Evolutionary conservation across 768 basidiomycete species (phyloP).

Genomic region (Hericium rajendrae): DNA sequence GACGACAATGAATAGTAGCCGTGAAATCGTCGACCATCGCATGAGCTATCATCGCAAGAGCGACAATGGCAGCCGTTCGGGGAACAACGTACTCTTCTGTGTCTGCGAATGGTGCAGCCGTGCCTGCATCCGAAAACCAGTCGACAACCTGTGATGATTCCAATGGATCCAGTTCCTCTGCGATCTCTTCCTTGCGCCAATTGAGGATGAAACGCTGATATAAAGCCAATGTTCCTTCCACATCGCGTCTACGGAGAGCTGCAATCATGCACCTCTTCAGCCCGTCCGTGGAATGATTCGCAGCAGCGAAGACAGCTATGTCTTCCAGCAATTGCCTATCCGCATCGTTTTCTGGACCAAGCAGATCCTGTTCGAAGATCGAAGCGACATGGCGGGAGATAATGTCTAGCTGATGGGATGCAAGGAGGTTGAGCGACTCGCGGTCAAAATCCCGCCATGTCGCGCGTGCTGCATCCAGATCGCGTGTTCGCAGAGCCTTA

Average conservation of each 20-base stretch:
- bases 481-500: slow-evolving; percentile 24
- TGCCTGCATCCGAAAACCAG: neutral
- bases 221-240: neutral
- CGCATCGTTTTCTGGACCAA: neutral
- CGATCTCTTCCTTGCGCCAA: neutral
- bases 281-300: neutral
- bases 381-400: slow-evolving; percentile 29
- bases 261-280: neutral
- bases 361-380: slow-evolving; percentile 15
- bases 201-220: neutral
- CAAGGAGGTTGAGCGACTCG: slow-evolving; percentile 37
- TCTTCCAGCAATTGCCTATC: slow-evolving; percentile 18
- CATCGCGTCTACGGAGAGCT: neutral
- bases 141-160: neutral
- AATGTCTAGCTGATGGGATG: slow-evolving; percentile 29
- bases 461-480: slow-evolving; percentile 21
- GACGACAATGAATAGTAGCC: slow-evolving; percentile 38
- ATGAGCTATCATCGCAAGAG: slow-evolving; percentile 50
- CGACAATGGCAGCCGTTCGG: slow-evolving; percentile 23
- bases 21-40: slow-evolving; percentile 50
- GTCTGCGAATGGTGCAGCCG: too few relatives aligned
- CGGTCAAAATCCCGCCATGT: slow-evolving; percentile 37
- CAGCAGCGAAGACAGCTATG: neutral
- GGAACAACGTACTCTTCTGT: neutral
- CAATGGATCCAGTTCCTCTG: neutral